Evolutionary conservation across 768 basidiomycete species (phyloP).

Genomic region (Auriscalpium orientale): DNA sequence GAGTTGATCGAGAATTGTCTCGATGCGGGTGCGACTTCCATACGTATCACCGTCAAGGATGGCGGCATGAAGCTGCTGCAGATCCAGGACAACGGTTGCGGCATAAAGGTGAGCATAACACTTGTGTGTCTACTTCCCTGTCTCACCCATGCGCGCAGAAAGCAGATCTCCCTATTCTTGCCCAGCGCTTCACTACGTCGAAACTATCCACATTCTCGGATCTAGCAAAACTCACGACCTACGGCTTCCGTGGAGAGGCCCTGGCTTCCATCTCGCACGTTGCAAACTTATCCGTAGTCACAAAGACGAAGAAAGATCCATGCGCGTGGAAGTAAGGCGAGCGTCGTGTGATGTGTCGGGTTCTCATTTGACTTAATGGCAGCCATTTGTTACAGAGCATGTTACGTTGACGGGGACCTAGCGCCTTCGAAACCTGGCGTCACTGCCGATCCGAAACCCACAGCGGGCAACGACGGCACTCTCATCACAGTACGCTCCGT

Average conservation of each 20-base stretch:
- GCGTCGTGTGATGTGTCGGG: not conserved
- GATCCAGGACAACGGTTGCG: slow-evolving; percentile 95
- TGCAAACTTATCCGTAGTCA: slow-evolving; percentile 80
- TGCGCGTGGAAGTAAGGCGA: slow-evolving; percentile 83
- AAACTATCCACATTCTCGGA: slow-evolving; percentile 86
- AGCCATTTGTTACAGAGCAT: slow-evolving; percentile 44
- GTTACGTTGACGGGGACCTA: slow-evolving; percentile 73
- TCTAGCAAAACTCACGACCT: slow-evolving; percentile 74
- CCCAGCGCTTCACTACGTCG: slow-evolving; percentile 92
- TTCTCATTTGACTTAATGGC: not conserved
- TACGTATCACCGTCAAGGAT: slow-evolving; percentile 86
- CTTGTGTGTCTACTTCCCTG: not conserved
- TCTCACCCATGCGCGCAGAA: slow-evolving; percentile 41
- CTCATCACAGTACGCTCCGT: slow-evolving; percentile 54
- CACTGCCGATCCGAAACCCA: slow-evolving; percentile 73
- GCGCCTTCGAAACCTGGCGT: slow-evolving; percentile 64
- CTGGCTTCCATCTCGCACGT: slow-evolving; percentile 94
- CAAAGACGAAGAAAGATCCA: slow-evolving; percentile 73
- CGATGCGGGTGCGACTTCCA: slow-evolving; percentile 86
- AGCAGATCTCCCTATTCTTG: slow-evolving; percentile 81
- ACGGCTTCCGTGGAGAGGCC: slow-evolving; percentile 96
- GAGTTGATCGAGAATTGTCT: slow-evolving; percentile 92
- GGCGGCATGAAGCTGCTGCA: slow-evolving; percentile 92
- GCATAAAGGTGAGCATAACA: slow-evolving; percentile 67
- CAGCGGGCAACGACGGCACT: slow-evolving; percentile 93